phyloP scores from a whole-genome alignment of 164 flowering plant species.

The Dillenia turbinata region DNA sequence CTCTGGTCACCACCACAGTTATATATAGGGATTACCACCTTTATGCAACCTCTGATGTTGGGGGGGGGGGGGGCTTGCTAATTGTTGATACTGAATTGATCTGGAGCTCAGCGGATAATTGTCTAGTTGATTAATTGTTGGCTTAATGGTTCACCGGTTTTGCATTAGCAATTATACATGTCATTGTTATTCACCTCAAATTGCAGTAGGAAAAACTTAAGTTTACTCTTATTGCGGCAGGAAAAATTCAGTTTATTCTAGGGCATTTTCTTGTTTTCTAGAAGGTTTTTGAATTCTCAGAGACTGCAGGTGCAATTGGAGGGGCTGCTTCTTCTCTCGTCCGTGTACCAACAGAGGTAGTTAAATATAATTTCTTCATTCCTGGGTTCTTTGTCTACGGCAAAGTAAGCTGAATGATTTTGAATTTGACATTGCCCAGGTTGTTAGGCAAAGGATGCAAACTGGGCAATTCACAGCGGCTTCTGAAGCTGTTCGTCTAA shows the following conservation, averaged over 20 bases:
- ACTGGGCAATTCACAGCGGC: constrained; percentile 84
- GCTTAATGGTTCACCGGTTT: too few relatives aligned
- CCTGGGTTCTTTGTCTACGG: neutral
- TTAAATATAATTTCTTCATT: constrained; percentile 4
- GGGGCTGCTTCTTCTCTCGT: constrained; percentile 91
- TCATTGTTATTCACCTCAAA: too few relatives aligned
- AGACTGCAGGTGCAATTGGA: constrained; percentile 92
- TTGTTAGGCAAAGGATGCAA: constrained; percentile 93
- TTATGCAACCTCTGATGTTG: too few relatives aligned
- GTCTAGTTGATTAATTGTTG: too few relatives aligned
- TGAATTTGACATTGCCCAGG: constrained; percentile 34
- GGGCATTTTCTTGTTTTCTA: neutral
- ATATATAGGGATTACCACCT: too few relatives aligned
- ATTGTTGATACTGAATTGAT: too few relatives aligned
- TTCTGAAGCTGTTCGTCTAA: constrained; percentile 72
- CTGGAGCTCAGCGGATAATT: too few relatives aligned
- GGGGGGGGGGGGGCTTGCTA: too few relatives aligned
- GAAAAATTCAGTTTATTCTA: neutral
- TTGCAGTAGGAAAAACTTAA: too few relatives aligned
- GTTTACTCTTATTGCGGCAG: neutral
- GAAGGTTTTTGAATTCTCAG: constrained; percentile 12
- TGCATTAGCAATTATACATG: too few relatives aligned
- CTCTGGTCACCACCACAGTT: too few relatives aligned
- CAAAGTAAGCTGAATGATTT: neutral
- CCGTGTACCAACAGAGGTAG: constrained; percentile 96